Evolutionary conservation across 2,329 filamentous ascomycete genomes (phyloP), one percentile per base, ranked within the genome.

Genomic region (Xylariaceae sp.): DNA sequence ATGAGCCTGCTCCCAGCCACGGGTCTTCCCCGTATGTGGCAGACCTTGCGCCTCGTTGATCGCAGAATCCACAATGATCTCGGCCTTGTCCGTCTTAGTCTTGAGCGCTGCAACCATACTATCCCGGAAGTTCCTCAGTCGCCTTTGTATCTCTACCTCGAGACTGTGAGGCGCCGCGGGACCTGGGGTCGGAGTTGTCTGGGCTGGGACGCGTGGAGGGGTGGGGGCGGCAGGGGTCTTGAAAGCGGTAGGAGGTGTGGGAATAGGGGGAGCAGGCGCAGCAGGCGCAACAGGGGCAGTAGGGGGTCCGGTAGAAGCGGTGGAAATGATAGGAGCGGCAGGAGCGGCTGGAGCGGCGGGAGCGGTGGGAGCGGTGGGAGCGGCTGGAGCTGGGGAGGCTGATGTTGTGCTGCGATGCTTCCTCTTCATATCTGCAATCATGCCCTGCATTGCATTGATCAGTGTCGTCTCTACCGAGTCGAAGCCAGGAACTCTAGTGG

Each of bases 11-110:
- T 58, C 56, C 57, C 57, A 61, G 9, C 54, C 53, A 34, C 47
- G 47, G 35, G 56, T 46, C 8, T 48, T 48, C 16, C 47, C 52
- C 11, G 46, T 24, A 32, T 54, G 54, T 3, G 57, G 52, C 13
- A 59, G 40, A 15, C 58, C 57, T 38, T 53, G 54, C 23, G 58
- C 58, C 34, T 54, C 56, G 18, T 53, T 59, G 29, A 61, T 58
- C 5, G 58, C 58, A 12, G 55, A 51, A 24, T 61, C 58, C 5
- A 61, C 51, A 23, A 61, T 55, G 27, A 46, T 48, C 19, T 59
- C 57, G 16, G 58, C 58, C 16, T 55, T 52, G 12, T 57, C 51
- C 3, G 54, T 59, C 34, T 54, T 59, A 23, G 47, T 53, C 38
- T 40, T 54, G 6, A 61, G 50, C 23, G 55, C 50, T 11, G 46